phyloP scores from a whole-genome alignment of 805 yeast species.

The Candida ipomoeae region DNA sequence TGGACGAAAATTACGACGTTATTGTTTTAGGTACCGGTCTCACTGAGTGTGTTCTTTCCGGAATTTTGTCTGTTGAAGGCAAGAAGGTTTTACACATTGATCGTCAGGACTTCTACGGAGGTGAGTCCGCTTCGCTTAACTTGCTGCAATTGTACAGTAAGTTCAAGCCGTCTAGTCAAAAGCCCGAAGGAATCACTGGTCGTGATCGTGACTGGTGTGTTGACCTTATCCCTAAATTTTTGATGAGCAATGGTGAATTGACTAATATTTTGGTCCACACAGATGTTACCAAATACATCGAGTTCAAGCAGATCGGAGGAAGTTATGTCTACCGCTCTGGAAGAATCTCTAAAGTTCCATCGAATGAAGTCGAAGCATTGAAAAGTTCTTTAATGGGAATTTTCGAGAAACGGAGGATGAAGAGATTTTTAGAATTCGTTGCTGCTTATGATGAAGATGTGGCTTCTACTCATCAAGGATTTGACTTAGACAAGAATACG shows the following conservation, averaged over 20 bases:
- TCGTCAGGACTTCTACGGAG: constrained; percentile 95
- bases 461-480: constrained; percentile 74
- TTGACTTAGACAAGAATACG: constrained; percentile 80
- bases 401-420: constrained; percentile 94
- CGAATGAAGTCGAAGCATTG: constrained; percentile 87
- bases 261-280: constrained; percentile 94
- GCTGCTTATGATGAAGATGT: constrained; percentile 78
- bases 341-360: constrained; percentile 89
- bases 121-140: constrained; percentile 81
- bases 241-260: constrained; percentile 97
- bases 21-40: constrained; percentile 94
- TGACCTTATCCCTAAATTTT: constrained; percentile 91
- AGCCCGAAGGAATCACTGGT: constrained; percentile 69
- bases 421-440: constrained; percentile 84
- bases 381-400: constrained; percentile 91
- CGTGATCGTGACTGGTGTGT: constrained; percentile 97
- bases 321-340: constrained; percentile 90
- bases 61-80: constrained; percentile 93
- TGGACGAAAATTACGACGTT: constrained; percentile 97
- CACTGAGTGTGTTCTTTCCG: constrained; percentile 93
- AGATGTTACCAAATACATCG: constrained; percentile 91
- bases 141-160: constrained; percentile 67
- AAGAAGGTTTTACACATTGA: constrained; percentile 96
- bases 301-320: constrained; percentile 95
- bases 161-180: constrained; percentile 73